Evolutionary conservation across 371 early-diverging fungal species (phyloP), one percentile per base, ranked within the genome.

Genomic region (Coemansia sp.): DNA sequence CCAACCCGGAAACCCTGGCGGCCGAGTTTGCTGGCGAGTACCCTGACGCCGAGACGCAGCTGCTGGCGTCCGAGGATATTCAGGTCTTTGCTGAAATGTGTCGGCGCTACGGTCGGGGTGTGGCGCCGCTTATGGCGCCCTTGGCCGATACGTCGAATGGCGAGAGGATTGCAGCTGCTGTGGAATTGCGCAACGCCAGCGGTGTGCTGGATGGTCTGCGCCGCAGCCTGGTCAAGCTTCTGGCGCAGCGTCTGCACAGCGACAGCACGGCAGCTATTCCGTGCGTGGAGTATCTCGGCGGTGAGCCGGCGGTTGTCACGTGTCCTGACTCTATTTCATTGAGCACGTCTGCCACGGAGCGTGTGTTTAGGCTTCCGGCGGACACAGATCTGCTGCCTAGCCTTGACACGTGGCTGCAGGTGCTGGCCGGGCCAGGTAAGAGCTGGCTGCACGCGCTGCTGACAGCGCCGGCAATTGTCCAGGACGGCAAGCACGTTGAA

Each of bases 131-230:
- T 85, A 97, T 95, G 86, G 94, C 20, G 20, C 20, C 20, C 20
- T 20, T 20, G 20, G 20, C 20, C 20, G 20, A 20, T 20, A 20
- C 20, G 20, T 20, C 20, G 20, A 20, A 20, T 20, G 20, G 20
- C 20, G 20, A 20, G 20, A 20, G 20, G 20, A 20, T 20, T 20
- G 20, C 20, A 94, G 76, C 90, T 90, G 12, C 82, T 93, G 55
- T 95, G 95, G 96, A 94, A 94, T 77, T 86, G 90, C 6, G 95
- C 36, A 92, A 94, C 59, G 81, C 94, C 49, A 93, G 88, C 69
- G 85, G 84, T 47, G 91, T 95, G 47, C 90, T 93, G 80, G 72
- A 82, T 26, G 88, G 87, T 48, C 93, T 20, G 93, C 58, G 87
- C 94, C 57, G 81, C 80, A n/a, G 84, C 85, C 56, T 81, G 93